Conservation (phyloP, 2,329 filamentous ascomycete species). For the Alternaria angustiovoidea region DNA sequence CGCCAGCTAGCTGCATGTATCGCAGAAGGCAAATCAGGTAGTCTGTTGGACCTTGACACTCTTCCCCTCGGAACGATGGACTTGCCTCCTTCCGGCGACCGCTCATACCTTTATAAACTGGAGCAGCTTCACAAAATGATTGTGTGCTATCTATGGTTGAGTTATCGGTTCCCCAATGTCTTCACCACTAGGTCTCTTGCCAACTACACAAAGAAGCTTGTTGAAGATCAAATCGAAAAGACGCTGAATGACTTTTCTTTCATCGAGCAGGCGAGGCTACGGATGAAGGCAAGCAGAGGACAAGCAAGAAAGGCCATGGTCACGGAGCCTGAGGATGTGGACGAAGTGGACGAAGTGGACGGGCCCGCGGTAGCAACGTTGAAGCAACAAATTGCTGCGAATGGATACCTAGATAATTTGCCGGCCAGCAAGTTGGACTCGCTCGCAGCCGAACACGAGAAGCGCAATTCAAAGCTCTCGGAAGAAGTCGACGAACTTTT, state of each 20-base stretch:
- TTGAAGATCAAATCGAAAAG: conserved; percentile 77
- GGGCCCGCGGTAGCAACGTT: not conserved
- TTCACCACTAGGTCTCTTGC: conserved; percentile 79
- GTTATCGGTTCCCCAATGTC: conserved; percentile 83
- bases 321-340: not conserved
- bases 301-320: conserved; percentile 15
- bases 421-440: conserved; percentile 1
- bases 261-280: conserved; percentile 24
- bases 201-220: conserved; percentile 77
- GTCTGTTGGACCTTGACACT: conserved; percentile 73
- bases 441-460: no score
- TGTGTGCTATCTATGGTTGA: conserved; percentile 91
- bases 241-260: conserved; percentile 67
- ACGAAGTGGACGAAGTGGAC: not conserved
- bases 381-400: conserved; percentile 5
- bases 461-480: no score
- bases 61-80: conserved; percentile 80
- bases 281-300: conserved; percentile 13
- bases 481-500: not conserved
- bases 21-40: conserved; percentile 70
- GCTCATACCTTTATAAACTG: conserved; percentile 70
- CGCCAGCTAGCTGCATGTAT: conserved; percentile 74
- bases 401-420: conserved; percentile 9
- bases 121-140: conserved; percentile 83
- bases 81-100: conserved; percentile 52